Percentiles rank a stretch among this genome's conserved stretches.
phyloP scores from a whole-genome alignment of 2,329 filamentous ascomycete species.

The Penicillium sp. region DNA sequence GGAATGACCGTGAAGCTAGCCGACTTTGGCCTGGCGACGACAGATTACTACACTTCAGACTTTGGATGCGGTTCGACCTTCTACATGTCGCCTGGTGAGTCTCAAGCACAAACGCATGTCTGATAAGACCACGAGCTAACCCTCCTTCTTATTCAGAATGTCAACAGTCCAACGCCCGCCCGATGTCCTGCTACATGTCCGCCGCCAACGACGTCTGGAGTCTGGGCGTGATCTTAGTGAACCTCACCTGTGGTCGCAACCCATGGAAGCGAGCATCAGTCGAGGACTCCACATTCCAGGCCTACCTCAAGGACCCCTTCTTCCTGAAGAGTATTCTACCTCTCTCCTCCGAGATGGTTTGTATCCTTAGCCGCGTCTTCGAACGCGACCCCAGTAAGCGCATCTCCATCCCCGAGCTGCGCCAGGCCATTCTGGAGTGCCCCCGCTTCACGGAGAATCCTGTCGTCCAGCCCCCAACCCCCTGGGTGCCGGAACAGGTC shows the following conservation, averaged over 20 bases:
- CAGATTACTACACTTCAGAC: slow-evolving; percentile 80
- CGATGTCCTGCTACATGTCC: slow-evolving; percentile 78
- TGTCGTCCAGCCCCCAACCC: slow-evolving; percentile 32
- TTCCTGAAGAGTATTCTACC: slow-evolving; percentile 94
- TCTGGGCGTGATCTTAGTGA: slow-evolving; percentile 96
- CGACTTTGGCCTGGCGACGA: slow-evolving; percentile 94
- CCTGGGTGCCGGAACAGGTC: slow-evolving; percentile 41
- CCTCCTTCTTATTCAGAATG: slow-evolving; percentile 68
- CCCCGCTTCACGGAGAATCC: slow-evolving; percentile 63
- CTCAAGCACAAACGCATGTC: neutral
- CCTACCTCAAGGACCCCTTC: slow-evolving; percentile 78
- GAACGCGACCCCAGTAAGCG: slow-evolving; percentile 79
- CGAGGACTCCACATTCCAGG: slow-evolving; percentile 93
- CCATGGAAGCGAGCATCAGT: slow-evolving; percentile 96
- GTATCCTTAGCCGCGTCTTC: slow-evolving; percentile 85
- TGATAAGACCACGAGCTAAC: slow-evolving; percentile 11
- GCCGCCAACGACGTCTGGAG: slow-evolving; percentile 98
- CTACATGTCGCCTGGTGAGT: slow-evolving; percentile 98
- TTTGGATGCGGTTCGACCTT: slow-evolving; percentile 98
- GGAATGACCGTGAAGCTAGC: slow-evolving; percentile 92
- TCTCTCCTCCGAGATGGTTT: slow-evolving; percentile 83
- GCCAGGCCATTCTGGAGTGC: slow-evolving; percentile 74
- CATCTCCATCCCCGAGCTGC: slow-evolving; percentile 79
- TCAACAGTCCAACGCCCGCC: slow-evolving; percentile 72
- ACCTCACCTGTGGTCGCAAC: slow-evolving; percentile 95